Conservation (phyloP, 2,329 filamentous ascomycete genomes). For the Sclerotinia spermophila region DNA sequence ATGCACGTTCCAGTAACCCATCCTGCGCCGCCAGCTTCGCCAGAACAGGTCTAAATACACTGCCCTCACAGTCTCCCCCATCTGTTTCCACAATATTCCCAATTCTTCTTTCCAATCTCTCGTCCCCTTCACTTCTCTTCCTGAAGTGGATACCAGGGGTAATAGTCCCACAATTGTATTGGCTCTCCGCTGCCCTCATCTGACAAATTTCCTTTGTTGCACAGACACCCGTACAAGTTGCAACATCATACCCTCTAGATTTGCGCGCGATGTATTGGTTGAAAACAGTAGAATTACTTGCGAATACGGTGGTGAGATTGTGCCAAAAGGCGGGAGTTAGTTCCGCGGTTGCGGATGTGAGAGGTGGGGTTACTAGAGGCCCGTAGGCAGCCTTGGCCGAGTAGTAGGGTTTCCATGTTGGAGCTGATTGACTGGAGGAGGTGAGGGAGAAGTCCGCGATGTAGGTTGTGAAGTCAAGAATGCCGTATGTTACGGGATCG, state of each 20-base stretch:
- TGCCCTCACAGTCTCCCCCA: slow-evolving; percentile 18
- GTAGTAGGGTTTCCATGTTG: slow-evolving; percentile 35
- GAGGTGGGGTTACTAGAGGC: slow-evolving; percentile 40
- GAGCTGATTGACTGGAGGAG: slow-evolving; percentile 23
- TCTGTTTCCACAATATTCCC: slow-evolving; percentile 1
- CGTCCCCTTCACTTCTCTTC: slow-evolving; percentile 17
- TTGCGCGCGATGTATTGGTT: slow-evolving; percentile 47
- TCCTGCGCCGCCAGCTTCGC: slow-evolving; percentile 15
- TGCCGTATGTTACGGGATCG: slow-evolving; percentile 36
- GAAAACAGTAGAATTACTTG: slow-evolving; percentile 44
- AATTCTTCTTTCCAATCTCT: background rate
- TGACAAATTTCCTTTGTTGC: slow-evolving; percentile 48
- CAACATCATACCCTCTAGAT: slow-evolving; percentile 43
- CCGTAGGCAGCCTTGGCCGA: slow-evolving; percentile 37
- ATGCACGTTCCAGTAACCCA: slow-evolving; percentile 16
- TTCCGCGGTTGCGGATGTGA: slow-evolving; percentile 41
- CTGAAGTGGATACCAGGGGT: slow-evolving; percentile 20
- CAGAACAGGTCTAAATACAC: slow-evolving; percentile 16
- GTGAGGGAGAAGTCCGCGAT: slow-evolving; percentile 35
- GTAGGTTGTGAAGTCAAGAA: slow-evolving; percentile 37
- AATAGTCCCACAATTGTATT: slow-evolving; percentile 43
- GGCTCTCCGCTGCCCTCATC: slow-evolving; percentile 48
- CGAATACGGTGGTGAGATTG: slow-evolving; percentile 49
- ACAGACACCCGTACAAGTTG: slow-evolving; percentile 44
- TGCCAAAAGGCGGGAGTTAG: slow-evolving; percentile 59